Conservation (phyloP, 2,329 filamentous ascomycete genomes). For the Lasiodiplodia theobromae region DNA sequence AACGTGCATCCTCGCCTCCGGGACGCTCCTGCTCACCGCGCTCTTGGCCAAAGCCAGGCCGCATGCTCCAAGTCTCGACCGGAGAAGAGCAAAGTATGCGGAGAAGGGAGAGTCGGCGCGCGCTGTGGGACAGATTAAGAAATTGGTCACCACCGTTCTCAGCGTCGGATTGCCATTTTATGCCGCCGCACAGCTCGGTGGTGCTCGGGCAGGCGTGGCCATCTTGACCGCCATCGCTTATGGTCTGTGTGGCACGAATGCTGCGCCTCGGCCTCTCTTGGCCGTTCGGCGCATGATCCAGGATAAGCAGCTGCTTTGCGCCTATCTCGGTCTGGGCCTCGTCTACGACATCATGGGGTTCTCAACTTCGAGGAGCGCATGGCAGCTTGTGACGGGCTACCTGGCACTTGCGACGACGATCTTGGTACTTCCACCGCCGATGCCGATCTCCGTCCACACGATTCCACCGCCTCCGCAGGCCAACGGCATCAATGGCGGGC, state of each 20-base stretch:
- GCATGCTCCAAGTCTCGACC: constrained; percentile 42
- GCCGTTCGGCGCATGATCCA: constrained; percentile 42
- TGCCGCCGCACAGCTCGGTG: constrained; percentile 62
- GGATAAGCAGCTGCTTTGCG: constrained; percentile 44
- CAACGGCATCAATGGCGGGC: constrained; percentile 4
- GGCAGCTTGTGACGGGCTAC: constrained; percentile 53
- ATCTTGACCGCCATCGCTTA: constrained; percentile 57
- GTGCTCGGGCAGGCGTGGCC: constrained; percentile 60
- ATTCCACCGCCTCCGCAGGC: constrained; percentile 14
- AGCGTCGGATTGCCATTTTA: constrained; percentile 62
- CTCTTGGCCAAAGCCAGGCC: constrained; percentile 46
- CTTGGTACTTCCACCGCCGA: constrained; percentile 58
- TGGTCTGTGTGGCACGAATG: constrained; percentile 45
- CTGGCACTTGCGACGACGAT: constrained; percentile 54
- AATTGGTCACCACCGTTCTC: constrained; percentile 44
- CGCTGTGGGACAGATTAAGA: constrained; percentile 24
- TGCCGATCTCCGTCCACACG: constrained; percentile 42
- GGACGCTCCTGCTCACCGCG: constrained; percentile 55
- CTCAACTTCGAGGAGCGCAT: constrained; percentile 29
- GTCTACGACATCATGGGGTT: constrained; percentile 44
- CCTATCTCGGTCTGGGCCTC: constrained; percentile 43
- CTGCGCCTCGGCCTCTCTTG: constrained; percentile 34
- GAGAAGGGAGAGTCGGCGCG: constrained; percentile 8
- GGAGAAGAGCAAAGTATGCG: constrained; percentile 42
- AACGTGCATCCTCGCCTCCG: constrained; percentile 55